Conservation (phyloP, 1,284 basidiomycete genomes). For the Exobasidium cylindrosporum region DNA sequence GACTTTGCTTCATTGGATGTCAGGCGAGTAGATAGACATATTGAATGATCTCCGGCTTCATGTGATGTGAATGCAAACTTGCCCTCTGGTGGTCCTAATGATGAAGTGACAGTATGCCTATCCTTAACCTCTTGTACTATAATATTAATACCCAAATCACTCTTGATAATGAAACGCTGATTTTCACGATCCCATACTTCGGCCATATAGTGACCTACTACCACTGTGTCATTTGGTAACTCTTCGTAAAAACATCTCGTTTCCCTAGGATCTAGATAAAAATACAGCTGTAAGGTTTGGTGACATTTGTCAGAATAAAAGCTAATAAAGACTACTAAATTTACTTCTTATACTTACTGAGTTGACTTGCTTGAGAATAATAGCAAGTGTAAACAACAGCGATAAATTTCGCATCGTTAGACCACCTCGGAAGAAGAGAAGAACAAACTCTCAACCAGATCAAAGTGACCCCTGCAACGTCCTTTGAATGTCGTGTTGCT, state of each 20-base stretch:
- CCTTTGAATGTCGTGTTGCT: not conserved
- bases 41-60: constrained; percentile 91
- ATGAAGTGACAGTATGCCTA: constrained; percentile 64
- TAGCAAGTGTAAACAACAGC: not conserved
- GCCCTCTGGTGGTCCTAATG: constrained; percentile 81
- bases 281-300: constrained; percentile 50
- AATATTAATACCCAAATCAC: constrained; percentile 80
- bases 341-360: not conserved
- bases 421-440: not conserved
- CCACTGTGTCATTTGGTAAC: constrained; percentile 90
- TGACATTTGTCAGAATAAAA: not conserved
- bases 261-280: constrained; percentile 57
- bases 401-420: not conserved
- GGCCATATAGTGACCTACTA: constrained; percentile 73
- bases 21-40: constrained; percentile 81
- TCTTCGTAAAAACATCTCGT: constrained; percentile 87
- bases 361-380: not conserved
- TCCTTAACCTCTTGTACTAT: constrained; percentile 59
- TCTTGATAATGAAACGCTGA: constrained; percentile 71
- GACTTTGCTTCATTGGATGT: constrained; percentile 1
- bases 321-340: not conserved
- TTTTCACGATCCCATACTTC: constrained; percentile 79
- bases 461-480: not conserved
- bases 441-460: no score
- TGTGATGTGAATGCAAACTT: constrained; percentile 96